These are phyloP conservation scores for Aureobasidium sp. DNA, from an alignment of 2,329 filamentous ascomycete genomes.

Conservation along the genomic window DNA sequence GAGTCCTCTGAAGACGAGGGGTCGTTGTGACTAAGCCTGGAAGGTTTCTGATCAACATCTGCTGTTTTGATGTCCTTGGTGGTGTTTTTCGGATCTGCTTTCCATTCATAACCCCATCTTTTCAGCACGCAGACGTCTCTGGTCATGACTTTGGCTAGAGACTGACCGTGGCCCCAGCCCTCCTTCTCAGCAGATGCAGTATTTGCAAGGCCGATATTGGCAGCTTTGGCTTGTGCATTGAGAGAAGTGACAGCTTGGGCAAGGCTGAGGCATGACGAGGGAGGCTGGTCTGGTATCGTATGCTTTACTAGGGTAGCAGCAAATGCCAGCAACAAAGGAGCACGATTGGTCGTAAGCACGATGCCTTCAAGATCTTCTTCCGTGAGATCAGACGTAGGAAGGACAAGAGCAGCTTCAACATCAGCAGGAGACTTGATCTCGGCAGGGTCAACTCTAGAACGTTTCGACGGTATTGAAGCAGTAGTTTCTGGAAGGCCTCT, in stretches of 20 bases:
- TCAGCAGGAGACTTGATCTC: slow-evolving; percentile 39
- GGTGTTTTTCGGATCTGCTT: slow-evolving; percentile 29
- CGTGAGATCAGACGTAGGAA: slow-evolving; percentile 48
- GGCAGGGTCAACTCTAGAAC: slow-evolving; percentile 17
- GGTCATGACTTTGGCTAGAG: slow-evolving; percentile 62
- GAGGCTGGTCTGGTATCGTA: slow-evolving; percentile 78
- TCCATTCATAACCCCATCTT: slow-evolving; percentile 63
- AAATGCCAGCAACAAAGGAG: slow-evolving; percentile 75
- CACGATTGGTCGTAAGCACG: slow-evolving; percentile 65
- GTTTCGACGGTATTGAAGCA: slow-evolving; percentile 16
- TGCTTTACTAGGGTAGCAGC: slow-evolving; percentile 63
- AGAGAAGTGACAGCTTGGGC: slow-evolving; percentile 77
- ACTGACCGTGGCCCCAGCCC: slow-evolving; percentile 68
- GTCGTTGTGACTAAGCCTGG: not conserved
- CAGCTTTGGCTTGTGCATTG: slow-evolving; percentile 70
- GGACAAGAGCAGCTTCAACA: slow-evolving; percentile 52
- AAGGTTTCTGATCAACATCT: slow-evolving; percentile 3
- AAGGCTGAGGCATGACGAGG: slow-evolving; percentile 74
- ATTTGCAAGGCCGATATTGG: slow-evolving; percentile 60
- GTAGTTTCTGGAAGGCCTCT: slow-evolving; percentile 32
- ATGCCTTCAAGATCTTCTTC: slow-evolving; percentile 53
- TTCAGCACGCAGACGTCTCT: slow-evolving; percentile 68
- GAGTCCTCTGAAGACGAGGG: slow-evolving; percentile 25
- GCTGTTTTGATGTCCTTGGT: not conserved
- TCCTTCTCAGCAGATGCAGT: slow-evolving; percentile 59